phyloP scores from a whole-genome alignment of 352 stramenopile genomes.

The Phytophthora hibernalis region DNA sequence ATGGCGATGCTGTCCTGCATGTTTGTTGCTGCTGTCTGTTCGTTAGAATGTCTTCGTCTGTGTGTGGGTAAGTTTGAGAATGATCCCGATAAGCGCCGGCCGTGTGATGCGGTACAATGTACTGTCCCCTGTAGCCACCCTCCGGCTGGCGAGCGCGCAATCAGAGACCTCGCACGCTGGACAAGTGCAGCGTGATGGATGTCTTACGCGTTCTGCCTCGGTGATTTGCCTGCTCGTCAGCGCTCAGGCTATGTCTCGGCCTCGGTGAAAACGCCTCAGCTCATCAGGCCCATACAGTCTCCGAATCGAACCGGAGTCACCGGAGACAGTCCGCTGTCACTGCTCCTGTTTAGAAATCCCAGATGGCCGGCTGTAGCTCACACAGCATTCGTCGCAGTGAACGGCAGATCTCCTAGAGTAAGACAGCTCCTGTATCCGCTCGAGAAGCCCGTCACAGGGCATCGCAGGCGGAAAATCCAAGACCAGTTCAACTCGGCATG shows the following conservation, averaged over 20 bases:
- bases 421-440: slow-evolving; percentile 16
- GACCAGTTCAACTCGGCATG: slow-evolving; percentile 13
- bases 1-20: slow-evolving; percentile 25
- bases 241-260: slow-evolving; percentile 18
- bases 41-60: slow-evolving; percentile 22
- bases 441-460: slow-evolving; percentile 21
- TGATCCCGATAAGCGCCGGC: slow-evolving; percentile 20
- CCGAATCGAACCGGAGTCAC: too few species aligned
- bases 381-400: slow-evolving; percentile 30
- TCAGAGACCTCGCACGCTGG: slow-evolving; percentile 20
- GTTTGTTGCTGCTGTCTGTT: slow-evolving; percentile 6
- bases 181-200: slow-evolving; percentile 43
- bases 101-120: slow-evolving; percentile 11
- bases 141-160: slow-evolving; percentile 18
- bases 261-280: slow-evolving; percentile 26
- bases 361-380: slow-evolving; percentile 26
- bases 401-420: slow-evolving; percentile 22
- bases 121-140: slow-evolving; percentile 21
- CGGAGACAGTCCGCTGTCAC: too few species aligned
- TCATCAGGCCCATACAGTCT: slow-evolving; percentile 27
- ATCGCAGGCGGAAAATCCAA: slow-evolving; percentile 31
- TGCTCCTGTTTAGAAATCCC: slow-evolving; percentile 20
- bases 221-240: slow-evolving; percentile 42
- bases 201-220: slow-evolving; percentile 29
- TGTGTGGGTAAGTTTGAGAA: slow-evolving; percentile 30